These are phyloP conservation scores for Mytilinidion resinicola DNA, from an alignment of 495 filamentous ascomycete genomes.

Conservation along the genomic window DNA sequence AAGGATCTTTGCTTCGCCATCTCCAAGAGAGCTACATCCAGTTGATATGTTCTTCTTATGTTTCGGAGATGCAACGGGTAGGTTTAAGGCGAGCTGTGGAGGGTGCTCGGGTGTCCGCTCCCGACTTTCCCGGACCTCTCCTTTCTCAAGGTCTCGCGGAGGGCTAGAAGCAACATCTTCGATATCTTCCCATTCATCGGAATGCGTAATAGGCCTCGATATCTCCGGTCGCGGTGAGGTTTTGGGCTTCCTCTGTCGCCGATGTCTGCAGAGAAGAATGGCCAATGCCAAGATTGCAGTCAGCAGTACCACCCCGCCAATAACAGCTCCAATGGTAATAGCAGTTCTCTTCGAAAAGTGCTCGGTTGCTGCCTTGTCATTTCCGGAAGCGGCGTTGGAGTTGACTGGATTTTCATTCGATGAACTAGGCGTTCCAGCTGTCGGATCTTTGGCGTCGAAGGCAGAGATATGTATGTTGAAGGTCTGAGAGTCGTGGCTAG, in stretches of 20 bases:
- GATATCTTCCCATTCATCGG: constrained; percentile 10
- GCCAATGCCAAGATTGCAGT: constrained; percentile 11
- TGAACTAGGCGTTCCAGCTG: not conserved
- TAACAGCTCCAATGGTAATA: constrained; percentile 7
- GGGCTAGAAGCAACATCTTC: not conserved
- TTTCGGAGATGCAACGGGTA: constrained; percentile 6
- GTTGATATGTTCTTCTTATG: constrained; percentile 19
- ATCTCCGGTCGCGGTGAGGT: constrained; percentile 26
- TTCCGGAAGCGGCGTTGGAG: too few species aligned
- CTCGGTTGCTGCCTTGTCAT: not conserved
- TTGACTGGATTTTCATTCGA: not conserved
- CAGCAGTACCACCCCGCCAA: not conserved
- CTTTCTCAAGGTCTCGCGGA: constrained; percentile 30
- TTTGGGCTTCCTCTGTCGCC: constrained; percentile 15
- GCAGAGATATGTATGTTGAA: constrained; percentile 21
- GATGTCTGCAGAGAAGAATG: constrained; percentile 14
- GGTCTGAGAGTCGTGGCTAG: constrained; percentile 20
- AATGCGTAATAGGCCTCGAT: constrained; percentile 24
- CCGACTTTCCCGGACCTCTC: constrained; percentile 1
- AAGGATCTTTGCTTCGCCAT: constrained; percentile 28
- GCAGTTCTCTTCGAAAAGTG: not conserved
- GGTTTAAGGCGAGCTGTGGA: constrained; percentile 27
- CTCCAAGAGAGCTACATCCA: constrained; percentile 23
- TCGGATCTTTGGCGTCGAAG: not conserved
- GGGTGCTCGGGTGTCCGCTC: constrained; percentile 19